These are phyloP conservation scores for Raffaelea ambrosiae DNA, from an alignment of 2,329 filamentous ascomycete species.

Conservation along the genomic window DNA sequence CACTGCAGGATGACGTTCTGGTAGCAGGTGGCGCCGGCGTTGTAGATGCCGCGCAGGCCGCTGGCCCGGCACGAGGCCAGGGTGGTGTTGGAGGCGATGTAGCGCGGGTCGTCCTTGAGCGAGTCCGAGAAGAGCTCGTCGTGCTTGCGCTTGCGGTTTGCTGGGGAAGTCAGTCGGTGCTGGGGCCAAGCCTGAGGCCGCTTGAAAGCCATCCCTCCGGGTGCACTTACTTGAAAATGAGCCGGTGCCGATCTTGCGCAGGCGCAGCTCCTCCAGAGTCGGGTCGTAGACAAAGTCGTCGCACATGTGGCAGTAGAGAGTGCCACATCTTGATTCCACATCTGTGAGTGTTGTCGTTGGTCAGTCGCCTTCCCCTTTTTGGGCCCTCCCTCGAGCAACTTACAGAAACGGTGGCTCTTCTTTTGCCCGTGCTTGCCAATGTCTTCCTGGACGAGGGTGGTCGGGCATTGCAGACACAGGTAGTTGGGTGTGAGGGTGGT, in stretches of 20 bases:
- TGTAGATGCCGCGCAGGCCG: conserved; percentile 87
- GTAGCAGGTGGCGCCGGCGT: conserved; percentile 97
- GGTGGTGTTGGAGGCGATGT: conserved; percentile 69
- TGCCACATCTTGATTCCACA: conserved; percentile 67
- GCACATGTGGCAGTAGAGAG: conserved; percentile 73
- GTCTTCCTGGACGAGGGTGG: conserved; percentile 58
- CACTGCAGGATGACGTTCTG: conserved; percentile 94
- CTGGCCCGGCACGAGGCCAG: conserved; percentile 61
- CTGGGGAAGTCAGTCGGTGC: not conserved
- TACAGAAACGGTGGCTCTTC: conserved; percentile 69
- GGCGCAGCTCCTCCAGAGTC: conserved; percentile 65
- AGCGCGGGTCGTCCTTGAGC: conserved; percentile 63
- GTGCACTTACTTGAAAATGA: conserved; percentile 50
- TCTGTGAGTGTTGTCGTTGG: conserved; percentile 47
- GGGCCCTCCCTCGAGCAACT: conserved; percentile 14
- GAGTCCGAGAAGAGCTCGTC: conserved; percentile 60
- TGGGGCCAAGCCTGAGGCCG: not conserved
- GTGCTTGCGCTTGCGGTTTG: conserved; percentile 65
- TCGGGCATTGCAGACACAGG: conserved; percentile 65
- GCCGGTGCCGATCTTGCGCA: conserved; percentile 60
- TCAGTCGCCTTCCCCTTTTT: not conserved
- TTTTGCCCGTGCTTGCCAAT: conserved; percentile 58
- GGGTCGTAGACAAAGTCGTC: conserved; percentile 78
- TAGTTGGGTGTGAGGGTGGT: conserved; percentile 61
- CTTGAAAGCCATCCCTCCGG: no score